Percentiles rank a stretch among this genome's conserved stretches.
Evolutionary conservation across 495 filamentous ascomycete species (phyloP).

Genomic region (Saxophila tyrrhenica): DNA sequence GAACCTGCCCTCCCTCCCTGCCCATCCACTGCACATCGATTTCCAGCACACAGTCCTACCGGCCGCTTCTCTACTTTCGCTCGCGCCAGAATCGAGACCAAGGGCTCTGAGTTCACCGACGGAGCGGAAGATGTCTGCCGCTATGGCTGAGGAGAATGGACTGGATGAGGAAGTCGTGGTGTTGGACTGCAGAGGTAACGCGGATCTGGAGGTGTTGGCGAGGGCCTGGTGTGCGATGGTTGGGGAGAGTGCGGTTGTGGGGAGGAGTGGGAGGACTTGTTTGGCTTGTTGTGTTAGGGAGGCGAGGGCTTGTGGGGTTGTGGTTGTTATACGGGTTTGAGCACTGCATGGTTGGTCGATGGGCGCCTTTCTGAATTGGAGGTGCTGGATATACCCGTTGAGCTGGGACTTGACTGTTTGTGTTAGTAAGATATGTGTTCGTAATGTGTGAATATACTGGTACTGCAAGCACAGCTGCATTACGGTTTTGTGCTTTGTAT

Average conservation of each 20-base stretch:
- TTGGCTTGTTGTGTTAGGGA: slow-evolving; percentile 29
- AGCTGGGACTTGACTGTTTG: too few species aligned
- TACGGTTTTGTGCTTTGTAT: too few species aligned
- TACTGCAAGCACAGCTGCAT: too few species aligned
- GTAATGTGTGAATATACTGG: too few species aligned
- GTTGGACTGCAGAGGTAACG: slow-evolving; percentile 24
- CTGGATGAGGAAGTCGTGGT: slow-evolving; percentile 17
- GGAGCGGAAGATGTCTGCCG: neutral
- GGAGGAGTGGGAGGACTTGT: slow-evolving; percentile 26
- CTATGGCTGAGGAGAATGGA: neutral
- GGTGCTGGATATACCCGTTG: too few species aligned
- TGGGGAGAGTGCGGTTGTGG: slow-evolving; percentile 27
- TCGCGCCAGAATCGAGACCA: neutral
- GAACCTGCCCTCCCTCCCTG: slow-evolving; percentile 3
- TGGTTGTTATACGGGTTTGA: slow-evolving; percentile 22
- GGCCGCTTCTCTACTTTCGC: slow-evolving; percentile 17
- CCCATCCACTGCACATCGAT: slow-evolving; percentile 27
- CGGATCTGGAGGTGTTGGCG: slow-evolving; percentile 25
- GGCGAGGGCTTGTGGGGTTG: slow-evolving; percentile 24
- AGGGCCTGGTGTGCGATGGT: slow-evolving; percentile 29
- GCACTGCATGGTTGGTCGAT: too few species aligned
- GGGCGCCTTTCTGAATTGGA: too few species aligned
- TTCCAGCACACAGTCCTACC: slow-evolving; percentile 22
- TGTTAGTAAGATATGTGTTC: too few species aligned
- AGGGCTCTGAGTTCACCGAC: neutral